A percentile compares a stretch with the other conserved stretches of the same genome.
phyloP scores from a whole-genome alignment of 2,329 filamentous ascomycete genomes.

The Penicillium sp. region DNA sequence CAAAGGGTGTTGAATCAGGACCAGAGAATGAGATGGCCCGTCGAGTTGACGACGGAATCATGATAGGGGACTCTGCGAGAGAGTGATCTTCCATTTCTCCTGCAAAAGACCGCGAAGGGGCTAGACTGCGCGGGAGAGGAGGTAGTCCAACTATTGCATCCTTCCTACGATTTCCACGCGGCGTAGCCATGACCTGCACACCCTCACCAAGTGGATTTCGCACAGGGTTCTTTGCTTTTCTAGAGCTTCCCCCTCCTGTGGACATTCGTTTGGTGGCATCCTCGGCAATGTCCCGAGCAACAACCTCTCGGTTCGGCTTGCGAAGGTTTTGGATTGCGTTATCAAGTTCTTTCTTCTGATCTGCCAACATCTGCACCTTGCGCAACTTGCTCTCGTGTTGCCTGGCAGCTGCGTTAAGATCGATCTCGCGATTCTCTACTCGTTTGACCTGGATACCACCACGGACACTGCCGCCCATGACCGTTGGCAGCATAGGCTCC shows the following conservation, averaged over 20 bases:
- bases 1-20: slow-evolving; percentile 27
- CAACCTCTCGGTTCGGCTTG: slow-evolving; percentile 55
- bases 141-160: slow-evolving; percentile 38
- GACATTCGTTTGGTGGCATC: slow-evolving; percentile 46
- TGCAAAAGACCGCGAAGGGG: slow-evolving; percentile 37
- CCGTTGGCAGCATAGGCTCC: slow-evolving; percentile 46
- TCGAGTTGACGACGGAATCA: slow-evolving; percentile 42
- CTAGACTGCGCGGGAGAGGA: slow-evolving; percentile 34
- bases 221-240: slow-evolving; percentile 50
- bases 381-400: slow-evolving; percentile 54
- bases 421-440: slow-evolving; percentile 56
- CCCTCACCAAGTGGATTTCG: slow-evolving; percentile 50
- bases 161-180: slow-evolving; percentile 46
- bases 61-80: slow-evolving; percentile 37
- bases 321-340: slow-evolving; percentile 55
- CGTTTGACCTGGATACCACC: slow-evolving; percentile 53
- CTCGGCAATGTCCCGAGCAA: slow-evolving; percentile 53
- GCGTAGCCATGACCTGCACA: slow-evolving; percentile 58
- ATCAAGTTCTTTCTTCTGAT: slow-evolving; percentile 56
- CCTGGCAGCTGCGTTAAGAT: slow-evolving; percentile 53
- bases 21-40: slow-evolving; percentile 39
- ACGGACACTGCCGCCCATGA: slow-evolving; percentile 44
- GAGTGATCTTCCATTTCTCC: slow-evolving; percentile 36
- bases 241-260: slow-evolving; percentile 39
- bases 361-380: slow-evolving; percentile 52